Conservation (phyloP, 176 grass and related monocot genomes). For the Oryza meyeriana region DNA sequence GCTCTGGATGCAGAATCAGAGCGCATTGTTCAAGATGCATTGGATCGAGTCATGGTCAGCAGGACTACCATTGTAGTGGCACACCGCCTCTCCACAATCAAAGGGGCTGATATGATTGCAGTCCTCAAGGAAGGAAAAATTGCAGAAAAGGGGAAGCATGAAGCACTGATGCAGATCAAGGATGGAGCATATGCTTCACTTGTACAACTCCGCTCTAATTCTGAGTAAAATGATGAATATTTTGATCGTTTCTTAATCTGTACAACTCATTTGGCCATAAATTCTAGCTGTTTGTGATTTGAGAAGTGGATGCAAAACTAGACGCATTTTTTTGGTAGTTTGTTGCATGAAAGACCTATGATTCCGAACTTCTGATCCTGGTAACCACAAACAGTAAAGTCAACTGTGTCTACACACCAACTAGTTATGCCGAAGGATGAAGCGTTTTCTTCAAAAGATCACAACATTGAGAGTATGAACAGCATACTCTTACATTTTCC, state of each 20-base stretch:
- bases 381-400: background rate
- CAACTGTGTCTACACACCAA: background rate
- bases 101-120: constrained; percentile 58
- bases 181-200: constrained; percentile 54
- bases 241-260: background rate
- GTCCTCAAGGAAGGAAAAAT: constrained; percentile 58
- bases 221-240: constrained; percentile 18
- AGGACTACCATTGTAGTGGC: constrained; percentile 55
- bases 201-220: constrained; percentile 33
- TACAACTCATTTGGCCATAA: background rate
- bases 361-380: background rate
- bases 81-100: constrained; percentile 62
- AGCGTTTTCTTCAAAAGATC: background rate
- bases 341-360: background rate
- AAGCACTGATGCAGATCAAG: constrained; percentile 43
- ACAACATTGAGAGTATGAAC: background rate
- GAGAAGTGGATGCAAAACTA: background rate
- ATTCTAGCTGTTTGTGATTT: background rate
- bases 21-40: constrained; percentile 48
- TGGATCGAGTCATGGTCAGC: constrained; percentile 51
- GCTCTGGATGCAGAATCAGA: constrained; percentile 58
- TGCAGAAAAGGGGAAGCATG: constrained; percentile 53
- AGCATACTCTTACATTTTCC: background rate
- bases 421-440: background rate
- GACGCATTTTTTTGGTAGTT: background rate